Evolutionary conservation across 148 eudicot species (phyloP).

Genomic region (Selenicereus undatus): DNA sequence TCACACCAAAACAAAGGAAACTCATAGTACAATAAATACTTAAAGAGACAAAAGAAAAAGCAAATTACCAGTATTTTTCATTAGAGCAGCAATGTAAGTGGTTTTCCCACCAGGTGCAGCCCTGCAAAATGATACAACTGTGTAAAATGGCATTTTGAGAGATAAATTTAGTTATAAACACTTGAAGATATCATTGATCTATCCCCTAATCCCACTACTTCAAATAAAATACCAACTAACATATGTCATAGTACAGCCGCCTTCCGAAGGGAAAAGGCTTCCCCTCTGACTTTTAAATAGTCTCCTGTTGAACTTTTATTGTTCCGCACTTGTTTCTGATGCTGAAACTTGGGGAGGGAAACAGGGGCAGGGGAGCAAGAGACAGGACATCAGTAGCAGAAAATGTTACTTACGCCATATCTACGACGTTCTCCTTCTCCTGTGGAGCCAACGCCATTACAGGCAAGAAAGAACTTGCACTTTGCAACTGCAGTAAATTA

Average conservation of each 20-base stretch:
- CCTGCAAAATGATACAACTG: conserved; percentile 34
- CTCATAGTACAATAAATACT: neutral
- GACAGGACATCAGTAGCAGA: neutral
- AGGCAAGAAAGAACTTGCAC: conserved; percentile 88
- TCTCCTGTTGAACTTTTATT: neutral
- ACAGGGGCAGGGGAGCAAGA: neutral
- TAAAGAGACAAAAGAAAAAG: neutral
- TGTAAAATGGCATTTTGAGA: neutral
- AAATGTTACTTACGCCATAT: conserved; percentile 75
- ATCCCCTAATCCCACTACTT: neutral
- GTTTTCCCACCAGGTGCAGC: conserved; percentile 99
- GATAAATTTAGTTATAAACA: neutral
- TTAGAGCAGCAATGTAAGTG: conserved; percentile 79
- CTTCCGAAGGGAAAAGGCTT: neutral
- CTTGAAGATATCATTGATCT: neutral
- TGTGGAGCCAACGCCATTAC: conserved; percentile 96
- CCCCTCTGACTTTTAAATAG: neutral
- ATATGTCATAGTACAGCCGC: neutral
- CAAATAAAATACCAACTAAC: neutral
- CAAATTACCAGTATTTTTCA: conserved; percentile 82
- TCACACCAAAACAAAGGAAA: neutral
- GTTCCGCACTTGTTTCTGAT: neutral
- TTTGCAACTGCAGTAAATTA: conserved; percentile 64
- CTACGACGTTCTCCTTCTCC: conserved; percentile 79
- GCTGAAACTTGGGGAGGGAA: neutral